A percentile compares a stretch with the other conserved stretches of the same genome.
These are phyloP conservation scores for Dentiscutata heterogama DNA, from an alignment of 371 early-diverging fungal genomes.

Conservation along the genomic window DNA sequence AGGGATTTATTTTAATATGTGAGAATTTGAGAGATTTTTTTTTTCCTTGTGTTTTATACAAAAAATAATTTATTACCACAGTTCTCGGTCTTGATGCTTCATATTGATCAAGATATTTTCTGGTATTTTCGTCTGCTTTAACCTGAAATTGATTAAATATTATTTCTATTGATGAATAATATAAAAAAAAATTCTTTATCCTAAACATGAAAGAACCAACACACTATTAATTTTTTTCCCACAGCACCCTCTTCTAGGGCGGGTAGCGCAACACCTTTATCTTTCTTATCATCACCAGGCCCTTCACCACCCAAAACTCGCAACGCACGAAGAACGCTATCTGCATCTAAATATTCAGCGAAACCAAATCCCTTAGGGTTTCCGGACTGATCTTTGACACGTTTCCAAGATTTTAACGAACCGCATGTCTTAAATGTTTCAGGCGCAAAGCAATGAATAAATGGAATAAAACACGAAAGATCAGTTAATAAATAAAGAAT, in stretches of 20 bases:
- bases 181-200: neutral
- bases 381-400: slow-evolving; percentile 73
- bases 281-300: slow-evolving; percentile 57
- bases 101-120: slow-evolving; percentile 70
- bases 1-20: neutral
- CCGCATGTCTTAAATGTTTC: slow-evolving; percentile 66
- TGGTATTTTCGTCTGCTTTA: slow-evolving; percentile 79
- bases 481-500: slow-evolving; percentile 26
- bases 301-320: slow-evolving; percentile 78
- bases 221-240: slow-evolving; percentile 71
- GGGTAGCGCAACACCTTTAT: slow-evolving; percentile 60
- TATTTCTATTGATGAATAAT: neutral
- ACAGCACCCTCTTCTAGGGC: slow-evolving; percentile 66
- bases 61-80: slow-evolving; percentile 48
- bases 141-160: slow-evolving; percentile 51
- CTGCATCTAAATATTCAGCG: slow-evolving; percentile 79
- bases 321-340: slow-evolving; percentile 73
- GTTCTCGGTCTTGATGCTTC: slow-evolving; percentile 56
- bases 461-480: neutral
- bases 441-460: neutral
- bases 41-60: neutral
- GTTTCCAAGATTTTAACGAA: slow-evolving; percentile 75
- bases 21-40: neutral
- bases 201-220: neutral
- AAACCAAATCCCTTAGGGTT: slow-evolving; percentile 86